phyloP scores from a whole-genome alignment of 441 rosid genomes.

The Gossypium gossypioides region DNA sequence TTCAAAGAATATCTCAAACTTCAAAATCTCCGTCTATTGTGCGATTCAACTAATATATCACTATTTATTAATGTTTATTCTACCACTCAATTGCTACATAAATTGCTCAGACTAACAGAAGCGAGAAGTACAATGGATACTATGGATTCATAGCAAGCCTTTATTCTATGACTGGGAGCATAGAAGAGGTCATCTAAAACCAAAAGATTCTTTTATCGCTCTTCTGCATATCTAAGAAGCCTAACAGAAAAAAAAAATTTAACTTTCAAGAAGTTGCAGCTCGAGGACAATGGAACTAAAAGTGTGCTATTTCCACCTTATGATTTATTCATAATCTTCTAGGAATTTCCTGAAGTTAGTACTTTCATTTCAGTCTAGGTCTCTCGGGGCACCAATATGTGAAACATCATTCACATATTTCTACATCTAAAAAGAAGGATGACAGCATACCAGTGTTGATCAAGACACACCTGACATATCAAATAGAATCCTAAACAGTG shows the following conservation, averaged over 20 bases:
- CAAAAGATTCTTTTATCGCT: not conserved
- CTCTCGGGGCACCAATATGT: not conserved
- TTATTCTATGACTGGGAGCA: not conserved
- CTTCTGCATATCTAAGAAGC: constrained; percentile 1
- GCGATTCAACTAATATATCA: not conserved
- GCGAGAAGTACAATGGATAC: not conserved
- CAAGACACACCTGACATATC: not conserved
- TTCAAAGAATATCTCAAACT: not conserved
- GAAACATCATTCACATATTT: not conserved
- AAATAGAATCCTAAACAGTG: not conserved
- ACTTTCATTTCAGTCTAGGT: not conserved
- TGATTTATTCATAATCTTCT: not conserved
- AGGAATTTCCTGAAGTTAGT: not conserved
- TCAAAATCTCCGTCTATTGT: constrained; percentile 1
- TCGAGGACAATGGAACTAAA: not conserved
- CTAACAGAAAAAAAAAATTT: not conserved
- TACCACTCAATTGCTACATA: not conserved
- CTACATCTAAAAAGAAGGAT: not conserved
- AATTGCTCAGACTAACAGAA: not conserved
- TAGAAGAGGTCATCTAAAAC: not conserved
- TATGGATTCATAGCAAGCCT: constrained; percentile 5
- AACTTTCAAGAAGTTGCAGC: not conserved
- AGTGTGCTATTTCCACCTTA: not conserved
- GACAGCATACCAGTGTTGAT: not conserved
- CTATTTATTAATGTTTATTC: not conserved